Base-by-base conservation (phyloP, 148 eudicot species). In the Fallopia convolvulus region DNA sequence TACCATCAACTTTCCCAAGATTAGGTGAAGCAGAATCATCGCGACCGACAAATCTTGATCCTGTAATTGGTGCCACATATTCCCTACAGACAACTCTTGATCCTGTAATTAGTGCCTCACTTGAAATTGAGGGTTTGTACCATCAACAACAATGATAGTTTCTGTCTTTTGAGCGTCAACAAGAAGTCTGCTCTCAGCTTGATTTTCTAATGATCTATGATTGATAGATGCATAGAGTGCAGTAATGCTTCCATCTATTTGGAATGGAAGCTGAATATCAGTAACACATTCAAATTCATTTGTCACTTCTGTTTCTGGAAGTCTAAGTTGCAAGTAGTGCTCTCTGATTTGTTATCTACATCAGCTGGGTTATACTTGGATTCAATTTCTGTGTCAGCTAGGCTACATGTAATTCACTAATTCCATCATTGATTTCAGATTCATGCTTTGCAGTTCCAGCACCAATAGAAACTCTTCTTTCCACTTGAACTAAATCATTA, bases 21-120 rank as follows among this genome's bases (percentile, higher is more conserved):
- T 49, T 77, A 70, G 77, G 72, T 58, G 75, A 52, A 36, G 79
- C 77, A 75, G 46, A 79, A 75, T 74, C 86, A 84, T 55, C 58
- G 23, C 21, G 60, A 80, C 72, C 52, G 18, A 73, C 15, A 33
- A 77, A 78, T 61, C 56, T 44, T 26, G 65, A 40, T 68, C 15
- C 79, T 15, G 50, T 52, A 39, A 17, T 23, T 15, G 30, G 58
- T 66, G 49, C 75, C 40, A 75, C 44, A 13, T 30, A 75, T 76
- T 75, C 49, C 53, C 77, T 26, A 33, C 74, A 0, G 30, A 26
- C 30, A 26, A 26, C 30, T 26, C 30, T 26, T 26, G 30, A 26
- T 26, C 30, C 30, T 26, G 30, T 26, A 26, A 26, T 26, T 26
- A 26, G 30, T 26, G 30, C 30, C 30, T 26, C 76, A 74, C 23